phyloP scores from a whole-genome alignment of 2,329 filamentous ascomycete species.

The Cladophialophora bantiana region DNA sequence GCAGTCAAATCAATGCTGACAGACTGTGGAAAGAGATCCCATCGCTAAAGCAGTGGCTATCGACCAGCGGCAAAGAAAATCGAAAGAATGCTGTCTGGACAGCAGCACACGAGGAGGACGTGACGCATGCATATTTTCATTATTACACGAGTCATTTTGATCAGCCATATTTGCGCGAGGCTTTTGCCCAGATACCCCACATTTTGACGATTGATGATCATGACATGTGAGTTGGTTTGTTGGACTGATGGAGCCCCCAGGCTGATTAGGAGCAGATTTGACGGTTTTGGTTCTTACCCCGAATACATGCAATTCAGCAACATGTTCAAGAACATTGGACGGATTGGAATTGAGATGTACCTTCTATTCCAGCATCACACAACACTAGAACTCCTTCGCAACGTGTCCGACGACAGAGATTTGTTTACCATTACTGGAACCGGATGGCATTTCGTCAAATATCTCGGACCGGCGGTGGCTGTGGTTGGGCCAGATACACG shows the following conservation, averaged over 20 bases:
- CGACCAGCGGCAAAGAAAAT: slow-evolving; percentile 90
- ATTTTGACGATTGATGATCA: slow-evolving; percentile 93
- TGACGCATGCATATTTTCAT: slow-evolving; percentile 95
- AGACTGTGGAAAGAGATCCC: slow-evolving; percentile 96
- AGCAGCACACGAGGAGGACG: slow-evolving; percentile 92
- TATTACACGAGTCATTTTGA: slow-evolving; percentile 99
- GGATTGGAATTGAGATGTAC: slow-evolving; percentile 97
- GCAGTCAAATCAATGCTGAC: slow-evolving; percentile 95
- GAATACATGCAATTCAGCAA: slow-evolving; percentile 98
- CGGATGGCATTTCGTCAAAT: slow-evolving; percentile 99
- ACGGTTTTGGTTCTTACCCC: slow-evolving; percentile 95
- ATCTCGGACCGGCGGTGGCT: slow-evolving; percentile 86
- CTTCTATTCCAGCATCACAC: slow-evolving; percentile 98
- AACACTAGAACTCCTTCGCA: slow-evolving; percentile 88
- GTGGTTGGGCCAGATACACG: slow-evolving; percentile 90
- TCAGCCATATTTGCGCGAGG: slow-evolving; percentile 90
- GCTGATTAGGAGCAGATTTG: slow-evolving; percentile 68
- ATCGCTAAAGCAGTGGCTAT: slow-evolving; percentile 91
- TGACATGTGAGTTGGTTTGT: slow-evolving; percentile 79
- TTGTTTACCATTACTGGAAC: slow-evolving; percentile 97
- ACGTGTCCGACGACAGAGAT: slow-evolving; percentile 85
- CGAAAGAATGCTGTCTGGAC: slow-evolving; percentile 92
- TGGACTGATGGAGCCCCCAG: neutral
- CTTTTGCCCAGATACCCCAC: slow-evolving; percentile 96
- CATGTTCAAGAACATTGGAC: slow-evolving; percentile 97